Evolutionary conservation across 1,284 basidiomycete species (phyloP).

Genomic region (Heterobasidion irregulare): DNA sequence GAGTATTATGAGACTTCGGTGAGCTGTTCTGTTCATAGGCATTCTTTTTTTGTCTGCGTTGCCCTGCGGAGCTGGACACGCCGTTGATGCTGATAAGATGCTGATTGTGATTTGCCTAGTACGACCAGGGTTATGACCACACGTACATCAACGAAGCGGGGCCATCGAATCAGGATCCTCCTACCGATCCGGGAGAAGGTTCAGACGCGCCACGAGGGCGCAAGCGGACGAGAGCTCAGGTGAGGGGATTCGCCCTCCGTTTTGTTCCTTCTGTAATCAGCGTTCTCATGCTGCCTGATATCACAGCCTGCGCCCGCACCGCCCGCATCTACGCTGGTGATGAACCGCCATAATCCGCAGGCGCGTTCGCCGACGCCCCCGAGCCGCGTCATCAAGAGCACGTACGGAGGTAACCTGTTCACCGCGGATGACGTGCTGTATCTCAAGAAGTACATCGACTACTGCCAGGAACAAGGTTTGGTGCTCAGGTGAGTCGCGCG

Average conservation of each 20-base stretch:
- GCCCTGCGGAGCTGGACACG: neutral
- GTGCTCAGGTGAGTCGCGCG: conserved; percentile 37
- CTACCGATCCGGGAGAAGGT: conserved; percentile 16
- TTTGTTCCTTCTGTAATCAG: conserved; percentile 5
- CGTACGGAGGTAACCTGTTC: conserved; percentile 77
- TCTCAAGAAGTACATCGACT: conserved; percentile 77
- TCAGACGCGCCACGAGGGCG: conserved; percentile 44
- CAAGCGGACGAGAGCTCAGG: conserved; percentile 54
- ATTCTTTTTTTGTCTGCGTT: neutral
- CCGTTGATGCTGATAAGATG: neutral
- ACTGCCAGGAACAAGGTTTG: conserved; percentile 74
- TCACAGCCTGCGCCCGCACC: conserved; percentile 45
- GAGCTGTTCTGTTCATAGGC: conserved; percentile 10
- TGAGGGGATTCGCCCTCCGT: conserved; percentile 12
- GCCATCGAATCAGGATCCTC: conserved; percentile 29
- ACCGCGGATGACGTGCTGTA: conserved; percentile 73
- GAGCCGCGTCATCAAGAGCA: conserved; percentile 73
- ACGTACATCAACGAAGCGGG: conserved; percentile 43
- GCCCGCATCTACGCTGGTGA: conserved; percentile 53
- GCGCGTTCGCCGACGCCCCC: conserved; percentile 78
- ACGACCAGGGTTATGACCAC: conserved; percentile 32
- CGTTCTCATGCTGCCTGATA: neutral
- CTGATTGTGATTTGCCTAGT: conserved; percentile 18
- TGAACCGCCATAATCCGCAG: conserved; percentile 50
- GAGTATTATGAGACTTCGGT: conserved; percentile 53